A percentile compares a stretch with the other conserved stretches of the same genome.
phyloP scores from a whole-genome alignment of 805 yeast species.

The Teunomyces cretensis region DNA sequence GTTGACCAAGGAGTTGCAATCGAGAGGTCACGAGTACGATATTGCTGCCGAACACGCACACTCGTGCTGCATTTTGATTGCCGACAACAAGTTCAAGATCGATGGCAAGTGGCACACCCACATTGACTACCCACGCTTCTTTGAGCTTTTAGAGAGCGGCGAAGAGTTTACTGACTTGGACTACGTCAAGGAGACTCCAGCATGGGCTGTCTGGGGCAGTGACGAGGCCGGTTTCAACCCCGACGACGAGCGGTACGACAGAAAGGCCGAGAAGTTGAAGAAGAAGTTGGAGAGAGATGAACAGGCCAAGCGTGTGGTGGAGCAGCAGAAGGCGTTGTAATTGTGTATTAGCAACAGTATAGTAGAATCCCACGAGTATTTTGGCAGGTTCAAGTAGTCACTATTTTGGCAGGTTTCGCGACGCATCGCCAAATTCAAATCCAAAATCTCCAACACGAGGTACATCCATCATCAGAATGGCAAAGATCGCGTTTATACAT shows the following conservation, averaged over 20 bases:
- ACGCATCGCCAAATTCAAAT: neutral
- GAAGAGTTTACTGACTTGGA: constrained; percentile 73
- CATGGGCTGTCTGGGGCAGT: constrained; percentile 90
- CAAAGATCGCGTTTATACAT: constrained; percentile 78
- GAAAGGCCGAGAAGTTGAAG: constrained; percentile 60
- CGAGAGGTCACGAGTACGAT: constrained; percentile 71
- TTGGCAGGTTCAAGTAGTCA: no score
- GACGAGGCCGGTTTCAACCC: constrained; percentile 88
- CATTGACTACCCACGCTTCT: constrained; percentile 76
- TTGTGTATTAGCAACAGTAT: neutral
- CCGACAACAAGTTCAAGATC: constrained; percentile 68
- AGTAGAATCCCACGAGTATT: no score
- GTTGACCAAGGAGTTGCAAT: constrained; percentile 59
- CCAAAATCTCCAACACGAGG: neutral
- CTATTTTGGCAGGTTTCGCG: neutral
- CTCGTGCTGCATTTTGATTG: constrained; percentile 86
- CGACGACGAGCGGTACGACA: constrained; percentile 65
- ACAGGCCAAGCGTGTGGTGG: constrained; percentile 12
- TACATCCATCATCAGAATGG: neutral
- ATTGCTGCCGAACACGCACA: constrained; percentile 96
- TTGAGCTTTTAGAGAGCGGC: constrained; percentile 66
- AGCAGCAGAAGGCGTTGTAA: constrained; percentile 7
- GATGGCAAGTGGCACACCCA: constrained; percentile 84
- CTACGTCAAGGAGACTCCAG: constrained; percentile 77
- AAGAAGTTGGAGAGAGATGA: constrained; percentile 43